These are phyloP conservation scores for Tylopilus balloui DNA, from an alignment of 768 basidiomycete genomes.

Conservation along the genomic window DNA sequence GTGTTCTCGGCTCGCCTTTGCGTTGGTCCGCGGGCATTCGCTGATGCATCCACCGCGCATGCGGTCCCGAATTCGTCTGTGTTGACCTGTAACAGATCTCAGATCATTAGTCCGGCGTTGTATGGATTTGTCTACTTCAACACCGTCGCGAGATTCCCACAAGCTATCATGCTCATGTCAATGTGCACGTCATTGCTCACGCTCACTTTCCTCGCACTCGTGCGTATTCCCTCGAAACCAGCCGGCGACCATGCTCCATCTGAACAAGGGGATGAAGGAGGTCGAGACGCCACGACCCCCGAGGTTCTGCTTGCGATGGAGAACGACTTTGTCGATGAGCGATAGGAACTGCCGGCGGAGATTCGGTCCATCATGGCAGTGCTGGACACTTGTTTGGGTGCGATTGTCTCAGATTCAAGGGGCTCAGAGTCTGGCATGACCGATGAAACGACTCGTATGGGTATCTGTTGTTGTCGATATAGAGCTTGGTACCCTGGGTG, in stretches of 20 bases:
- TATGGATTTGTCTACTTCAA: conserved; percentile 68
- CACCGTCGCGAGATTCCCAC: conserved; percentile 68
- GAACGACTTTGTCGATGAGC: not conserved
- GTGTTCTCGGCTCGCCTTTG: conserved; percentile 7
- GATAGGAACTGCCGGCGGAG: not conserved
- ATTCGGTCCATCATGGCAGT: not conserved
- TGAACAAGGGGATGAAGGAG: conserved; percentile 2
- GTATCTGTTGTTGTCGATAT: not conserved
- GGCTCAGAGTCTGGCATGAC: not conserved
- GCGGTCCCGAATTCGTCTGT: not conserved
- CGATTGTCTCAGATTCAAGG: not conserved
- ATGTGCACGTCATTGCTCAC: conserved; percentile 38
- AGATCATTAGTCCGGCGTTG: conserved; percentile 66
- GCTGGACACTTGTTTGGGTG: not conserved
- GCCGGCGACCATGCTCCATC: not conserved
- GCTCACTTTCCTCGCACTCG: conserved; percentile 43
- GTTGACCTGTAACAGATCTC: conserved; percentile 41
- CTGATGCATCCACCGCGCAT: not conserved
- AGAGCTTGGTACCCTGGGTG: not conserved
- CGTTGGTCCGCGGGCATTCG: not conserved
- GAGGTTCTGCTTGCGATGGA: conserved; percentile 1
- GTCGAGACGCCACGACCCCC: not conserved
- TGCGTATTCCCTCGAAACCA: conserved; percentile 35
- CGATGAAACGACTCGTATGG: not conserved
- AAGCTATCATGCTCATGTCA: conserved; percentile 63